Conservation (phyloP, 257 asterid genomes). For the Striga asiatica region DNA sequence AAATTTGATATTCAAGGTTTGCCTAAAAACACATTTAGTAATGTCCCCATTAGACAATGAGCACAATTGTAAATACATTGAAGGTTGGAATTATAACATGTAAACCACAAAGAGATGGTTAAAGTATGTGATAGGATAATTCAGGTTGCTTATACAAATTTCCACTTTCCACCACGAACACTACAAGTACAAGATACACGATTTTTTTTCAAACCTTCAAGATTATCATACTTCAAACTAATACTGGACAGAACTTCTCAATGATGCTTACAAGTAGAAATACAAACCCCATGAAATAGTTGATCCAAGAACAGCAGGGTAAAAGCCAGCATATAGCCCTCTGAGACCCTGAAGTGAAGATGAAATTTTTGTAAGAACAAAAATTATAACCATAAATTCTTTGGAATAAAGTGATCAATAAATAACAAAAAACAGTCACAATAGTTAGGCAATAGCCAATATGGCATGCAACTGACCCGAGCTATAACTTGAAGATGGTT, state of each 20-base stretch:
- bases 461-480: no score
- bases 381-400: slow-evolving; percentile 12
- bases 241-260: slow-evolving; percentile 8
- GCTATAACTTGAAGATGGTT: no score
- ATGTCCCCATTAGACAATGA: no score
- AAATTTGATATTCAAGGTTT: neutral
- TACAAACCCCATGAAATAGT: slow-evolving; percentile 92
- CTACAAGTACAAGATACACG: neutral
- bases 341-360: slow-evolving; percentile 60
- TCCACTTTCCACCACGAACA: slow-evolving; percentile 9
- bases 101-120: no score
- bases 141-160: slow-evolving; percentile 5
- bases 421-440: no score
- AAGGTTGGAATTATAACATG: neutral
- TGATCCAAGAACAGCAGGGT: slow-evolving; percentile 97
- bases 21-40: neutral
- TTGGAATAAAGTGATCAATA: no score
- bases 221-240: neutral
- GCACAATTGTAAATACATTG: neutral
- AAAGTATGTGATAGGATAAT: neutral
- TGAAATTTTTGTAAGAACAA: neutral
- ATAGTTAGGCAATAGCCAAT: no score
- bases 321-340: slow-evolving; percentile 94
- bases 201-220: slow-evolving; percentile 1
- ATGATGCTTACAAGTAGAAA: slow-evolving; percentile 75